phyloP scores from a whole-genome alignment of 108 stramenopile species.

The Bacterosira constricta region DNA sequence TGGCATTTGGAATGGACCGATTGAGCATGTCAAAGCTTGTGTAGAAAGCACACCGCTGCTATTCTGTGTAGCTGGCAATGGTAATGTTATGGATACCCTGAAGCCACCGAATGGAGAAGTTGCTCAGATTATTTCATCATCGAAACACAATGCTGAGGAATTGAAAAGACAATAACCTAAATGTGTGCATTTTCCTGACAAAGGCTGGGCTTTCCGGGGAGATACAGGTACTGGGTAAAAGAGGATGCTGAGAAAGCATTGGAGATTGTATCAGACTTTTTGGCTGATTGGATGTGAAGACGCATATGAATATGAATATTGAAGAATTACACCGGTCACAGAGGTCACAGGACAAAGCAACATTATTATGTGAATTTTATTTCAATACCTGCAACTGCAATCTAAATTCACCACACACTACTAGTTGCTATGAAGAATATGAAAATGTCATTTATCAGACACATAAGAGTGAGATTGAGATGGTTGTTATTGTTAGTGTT shows the following conservation, averaged over 20 bases:
- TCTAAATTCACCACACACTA: too few relatives aligned
- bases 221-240: conserved; percentile 29
- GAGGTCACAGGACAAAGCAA: not conserved
- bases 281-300: conserved; percentile 29
- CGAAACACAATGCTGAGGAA: not conserved
- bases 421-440: too few relatives aligned
- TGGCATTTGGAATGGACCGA: conserved; percentile 28
- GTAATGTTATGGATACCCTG: conserved; percentile 34
- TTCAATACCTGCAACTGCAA: too few relatives aligned
- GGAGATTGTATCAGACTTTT: conserved; percentile 20
- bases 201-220: conserved; percentile 54
- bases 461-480: too few relatives aligned
- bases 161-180: not conserved
- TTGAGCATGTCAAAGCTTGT: conserved; percentile 18
- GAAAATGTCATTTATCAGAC: too few relatives aligned
- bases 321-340: not conserved
- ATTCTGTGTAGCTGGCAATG: conserved; percentile 50
- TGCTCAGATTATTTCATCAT: not conserved
- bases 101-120: conserved; percentile 38
- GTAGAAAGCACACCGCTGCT: conserved; percentile 16
- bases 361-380: not conserved
- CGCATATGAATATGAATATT: not conserved
- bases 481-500: too few relatives aligned
- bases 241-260: conserved; percentile 35
- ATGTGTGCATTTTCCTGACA: conserved; percentile 46